Percentiles rank a stretch among this genome's conserved stretches.
Evolutionary conservation across 2,329 filamentous ascomycete species (phyloP).

Genomic region (Fusarium zealandicum): DNA sequence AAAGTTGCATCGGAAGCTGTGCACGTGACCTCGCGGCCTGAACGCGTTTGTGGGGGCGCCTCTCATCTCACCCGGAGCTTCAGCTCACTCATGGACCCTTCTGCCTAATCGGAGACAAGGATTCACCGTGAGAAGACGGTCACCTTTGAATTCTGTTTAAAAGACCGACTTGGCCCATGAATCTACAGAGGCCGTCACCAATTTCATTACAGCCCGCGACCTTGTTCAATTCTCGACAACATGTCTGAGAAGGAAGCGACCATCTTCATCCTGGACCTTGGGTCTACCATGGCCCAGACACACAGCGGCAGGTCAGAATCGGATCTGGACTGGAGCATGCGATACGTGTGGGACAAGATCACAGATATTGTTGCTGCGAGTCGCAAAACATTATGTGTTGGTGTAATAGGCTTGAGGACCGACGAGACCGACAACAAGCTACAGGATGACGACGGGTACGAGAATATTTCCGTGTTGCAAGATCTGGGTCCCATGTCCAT

Average conservation of each 20-base stretch:
- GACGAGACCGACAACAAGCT: constrained; percentile 77
- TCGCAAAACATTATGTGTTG: constrained; percentile 71
- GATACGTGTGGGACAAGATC: constrained; percentile 92
- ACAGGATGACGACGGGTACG: constrained; percentile 74
- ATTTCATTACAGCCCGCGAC: background rate
- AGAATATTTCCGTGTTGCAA: constrained; percentile 83
- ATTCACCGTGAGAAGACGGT: constrained; percentile 31
- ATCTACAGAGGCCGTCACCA: background rate
- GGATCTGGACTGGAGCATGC: constrained; percentile 88
- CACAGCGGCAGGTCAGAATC: constrained; percentile 75
- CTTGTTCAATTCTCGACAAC: constrained; percentile 31
- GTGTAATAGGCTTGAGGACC: constrained; percentile 85
- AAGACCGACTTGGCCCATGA: constrained; percentile 2
- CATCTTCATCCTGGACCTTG: constrained; percentile 90
- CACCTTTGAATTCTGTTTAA: constrained; percentile 21
- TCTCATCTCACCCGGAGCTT: constrained; percentile 16
- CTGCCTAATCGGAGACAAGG: constrained; percentile 40
- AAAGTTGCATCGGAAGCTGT: background rate
- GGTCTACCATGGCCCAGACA: constrained; percentile 79
- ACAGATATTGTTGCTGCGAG: constrained; percentile 73
- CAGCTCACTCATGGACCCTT: constrained; percentile 30
- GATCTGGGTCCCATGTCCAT: constrained; percentile 67
- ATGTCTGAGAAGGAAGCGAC: constrained; percentile 96
- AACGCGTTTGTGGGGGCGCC: constrained; percentile 36
- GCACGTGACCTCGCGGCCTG: constrained; percentile 46